Percentiles rank a stretch among this genome's conserved stretches.
Evolutionary conservation across 2,329 filamentous ascomycete genomes (phyloP).

Genomic region (Verticillium longisporum): DNA sequence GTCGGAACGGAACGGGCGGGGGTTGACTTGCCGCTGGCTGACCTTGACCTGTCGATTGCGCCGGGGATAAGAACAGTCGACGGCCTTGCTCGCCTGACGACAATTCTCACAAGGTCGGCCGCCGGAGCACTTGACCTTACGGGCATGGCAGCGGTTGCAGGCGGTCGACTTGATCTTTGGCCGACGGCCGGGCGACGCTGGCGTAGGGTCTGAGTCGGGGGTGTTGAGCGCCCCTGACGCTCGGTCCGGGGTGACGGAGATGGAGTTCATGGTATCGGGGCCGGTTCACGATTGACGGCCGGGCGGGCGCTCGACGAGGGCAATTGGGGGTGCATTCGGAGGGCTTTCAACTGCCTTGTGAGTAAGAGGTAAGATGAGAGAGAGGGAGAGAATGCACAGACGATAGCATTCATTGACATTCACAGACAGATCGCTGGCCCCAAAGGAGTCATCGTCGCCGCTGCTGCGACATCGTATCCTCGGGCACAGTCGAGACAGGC

Average conservation of each 20-base stretch:
- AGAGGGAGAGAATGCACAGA: background rate
- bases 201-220: background rate
- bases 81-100: slow-evolving; percentile 18
- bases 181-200: background rate
- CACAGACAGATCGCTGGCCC: background rate
- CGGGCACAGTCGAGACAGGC: background rate
- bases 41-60: slow-evolving; percentile 24
- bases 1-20: slow-evolving; percentile 8
- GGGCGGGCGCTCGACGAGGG: background rate
- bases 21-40: slow-evolving; percentile 18
- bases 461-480: background rate
- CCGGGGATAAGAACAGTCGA: slow-evolving; percentile 23
- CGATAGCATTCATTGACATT: background rate
- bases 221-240: background rate
- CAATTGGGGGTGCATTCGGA: background rate
- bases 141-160: slow-evolving; percentile 21
- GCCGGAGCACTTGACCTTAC: slow-evolving; percentile 26
- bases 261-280: background rate
- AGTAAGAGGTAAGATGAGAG: background rate
- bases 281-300: background rate
- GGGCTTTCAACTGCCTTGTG: background rate
- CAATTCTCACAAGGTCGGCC: slow-evolving; percentile 25
- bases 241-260: background rate
- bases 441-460: background rate
- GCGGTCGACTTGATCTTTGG: slow-evolving; percentile 11